A percentile compares a stretch with the other conserved stretches of the same genome.
These are phyloP conservation scores for Pyrenochaeta sp. DNA, from an alignment of 2,329 filamentous ascomycete genomes.

Conservation along the genomic window DNA sequence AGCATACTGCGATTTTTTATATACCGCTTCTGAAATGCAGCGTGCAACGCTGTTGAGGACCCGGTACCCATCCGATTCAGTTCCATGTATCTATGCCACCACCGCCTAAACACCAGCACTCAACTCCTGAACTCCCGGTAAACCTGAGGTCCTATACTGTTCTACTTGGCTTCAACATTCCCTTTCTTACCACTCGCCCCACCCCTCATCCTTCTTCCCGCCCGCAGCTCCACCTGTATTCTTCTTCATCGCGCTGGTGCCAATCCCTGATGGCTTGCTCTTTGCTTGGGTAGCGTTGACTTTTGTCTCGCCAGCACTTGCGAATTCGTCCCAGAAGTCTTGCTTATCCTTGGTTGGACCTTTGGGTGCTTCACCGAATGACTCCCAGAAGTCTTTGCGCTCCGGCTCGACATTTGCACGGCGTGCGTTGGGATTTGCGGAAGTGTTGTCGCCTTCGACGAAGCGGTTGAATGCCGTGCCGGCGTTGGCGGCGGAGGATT, in stretches of 20 bases:
- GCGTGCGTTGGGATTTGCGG: slow-evolving; percentile 7
- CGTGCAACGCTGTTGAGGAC: not conserved
- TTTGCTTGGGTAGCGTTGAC: slow-evolving; percentile 29
- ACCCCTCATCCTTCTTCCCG: slow-evolving; percentile 63
- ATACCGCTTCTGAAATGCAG: no score
- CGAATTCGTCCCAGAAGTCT: slow-evolving; percentile 61
- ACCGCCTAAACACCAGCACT: not conserved
- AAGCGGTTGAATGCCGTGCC: slow-evolving; percentile 85
- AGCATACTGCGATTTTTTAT: no score
- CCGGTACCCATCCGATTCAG: not conserved
- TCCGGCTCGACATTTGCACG: slow-evolving; percentile 60
- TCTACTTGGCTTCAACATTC: not conserved
- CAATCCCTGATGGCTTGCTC: slow-evolving; percentile 61
- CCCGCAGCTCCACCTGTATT: slow-evolving; percentile 24
- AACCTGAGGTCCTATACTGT: not conserved
- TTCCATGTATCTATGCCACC: not conserved
- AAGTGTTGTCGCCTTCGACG: slow-evolving; percentile 73
- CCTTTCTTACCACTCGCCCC: slow-evolving; percentile 63
- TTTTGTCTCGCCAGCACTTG: slow-evolving; percentile 40
- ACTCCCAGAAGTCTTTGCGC: slow-evolving; percentile 66
- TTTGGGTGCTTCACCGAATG: slow-evolving; percentile 73
- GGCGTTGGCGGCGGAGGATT: slow-evolving; percentile 73
- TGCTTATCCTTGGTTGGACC: slow-evolving; percentile 61
- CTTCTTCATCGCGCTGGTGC: slow-evolving; percentile 71
- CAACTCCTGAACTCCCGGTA: not conserved